Evolutionary conservation across 768 basidiomycete species (phyloP), one percentile per base, ranked within the genome.

Genomic region (Russula ochroleuca): DNA sequence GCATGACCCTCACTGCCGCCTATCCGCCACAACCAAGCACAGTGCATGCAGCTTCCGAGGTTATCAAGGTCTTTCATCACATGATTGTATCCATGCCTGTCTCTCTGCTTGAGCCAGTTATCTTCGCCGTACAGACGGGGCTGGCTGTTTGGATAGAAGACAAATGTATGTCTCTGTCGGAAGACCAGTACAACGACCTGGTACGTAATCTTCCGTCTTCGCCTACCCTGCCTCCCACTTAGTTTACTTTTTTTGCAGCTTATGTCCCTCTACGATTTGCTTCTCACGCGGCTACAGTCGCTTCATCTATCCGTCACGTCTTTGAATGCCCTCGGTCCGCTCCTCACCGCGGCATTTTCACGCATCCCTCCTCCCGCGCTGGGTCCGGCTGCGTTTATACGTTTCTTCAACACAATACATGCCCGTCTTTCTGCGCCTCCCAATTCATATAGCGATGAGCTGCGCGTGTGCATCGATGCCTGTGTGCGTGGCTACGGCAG

Each of bases 91-190:
- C 48, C 31, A 5, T 25, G 21, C 64, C 53, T 38, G 4, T 51
- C 21, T 51, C 41, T 14, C 51, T 51, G 19, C 49, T 65, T 3
- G 54, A 65, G 21, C 8, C 59, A 43, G 13, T 33, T 11, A 28
- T 57, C 33, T 8, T 57, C 19, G 33, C 33, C 1, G 23, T 65
- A 14, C 64, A 65, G 17, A 38, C 11, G 15, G 59, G 59, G 8
- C 28, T 65, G 54, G 59, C 50, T 25, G 23, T 65, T 28, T 65
- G 64, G 64, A 56, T 65, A 28, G 64, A 65, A 45, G 64, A 65
- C 48, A 38, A 45, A 28, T n/a, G 25, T 38, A 17, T 31, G n/a
- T 37, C 48, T 25, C 25, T 65, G 33, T 49, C 33, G 14, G 59
- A 11, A 10, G 54, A 57, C 17, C 37, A 43, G 25, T 61, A 61